Evolutionary conservation across 2,329 filamentous ascomycete species (phyloP), one percentile per base, ranked within the genome.

Genomic region (Passalora sequoiae): DNA sequence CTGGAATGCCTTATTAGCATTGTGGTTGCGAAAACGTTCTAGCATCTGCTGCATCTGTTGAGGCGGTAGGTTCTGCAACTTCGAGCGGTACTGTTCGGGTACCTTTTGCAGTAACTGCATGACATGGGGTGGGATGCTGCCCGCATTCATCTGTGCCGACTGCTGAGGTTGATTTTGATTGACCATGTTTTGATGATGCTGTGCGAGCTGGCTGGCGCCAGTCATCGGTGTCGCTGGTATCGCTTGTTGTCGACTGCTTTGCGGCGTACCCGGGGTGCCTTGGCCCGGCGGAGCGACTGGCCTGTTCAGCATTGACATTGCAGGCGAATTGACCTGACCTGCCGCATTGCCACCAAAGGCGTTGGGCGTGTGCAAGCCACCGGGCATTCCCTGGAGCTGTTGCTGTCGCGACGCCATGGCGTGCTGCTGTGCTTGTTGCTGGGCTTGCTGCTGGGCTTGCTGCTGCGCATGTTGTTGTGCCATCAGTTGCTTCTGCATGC

Each of bases 221-320:
- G 56, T 62, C 31, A 46, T 49, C 7, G 60, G 54, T 20, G 56
- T 56, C 19, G 49, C 43, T 17, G 53, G 47, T 36, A 56, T 53
- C 35, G 52, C 41, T 60, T 57, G 20, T 55, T 48, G 54, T 17
- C 57, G 48, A 22, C 56, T 60, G 12, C 56, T 53, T 37, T 65
- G 63, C 16, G 61, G 61, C 9, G 63, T 65, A 41, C 54, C 47
- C 12, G 54, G 59, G 38, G 51, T 55, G 21, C 44, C 52, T 44
- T 72, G 70, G 3, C 67, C 69, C 8, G 70, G 69, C 36, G 69
- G 67, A 27, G 58, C 62, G 62, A 75, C 70, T 2, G 71, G 69
- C 13, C 68, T 64, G 22, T 69, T 75, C 16, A 75, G 62, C 64
- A 71, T 71, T 1, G 68, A 64, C 71, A 74, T 74, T 4, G 66